Evolutionary conservation across 2,329 filamentous ascomycete genomes (phyloP), one percentile per base, ranked within the genome.

Genomic region (Colletotrichum cereale): DNA sequence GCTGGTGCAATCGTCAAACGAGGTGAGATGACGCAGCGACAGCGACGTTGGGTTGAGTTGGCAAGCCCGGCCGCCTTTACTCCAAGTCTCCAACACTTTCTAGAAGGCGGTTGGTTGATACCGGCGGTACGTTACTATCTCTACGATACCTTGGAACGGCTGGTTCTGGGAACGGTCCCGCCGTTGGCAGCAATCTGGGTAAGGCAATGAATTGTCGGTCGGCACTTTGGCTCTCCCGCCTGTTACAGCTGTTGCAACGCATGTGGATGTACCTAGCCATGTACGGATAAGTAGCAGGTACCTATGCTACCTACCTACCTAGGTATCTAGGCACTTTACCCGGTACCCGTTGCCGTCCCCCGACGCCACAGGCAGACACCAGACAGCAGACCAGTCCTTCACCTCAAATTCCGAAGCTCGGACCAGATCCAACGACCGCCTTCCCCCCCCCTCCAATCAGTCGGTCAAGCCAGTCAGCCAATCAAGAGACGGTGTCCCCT

Each of bases 21-120:
- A 44, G 56, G 66, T 44, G 38, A 34, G 66, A 72, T 72, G 65
- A 72, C 69, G 65, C 67, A 69, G 65, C 47, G 26, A 24, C 60
- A 62, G 26, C 56, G 64, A 47, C 21, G 48, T 40, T 57, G 34
- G 34, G 65, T 55, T 52, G 42, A 44, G 65, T 34, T 58, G 42
- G 29, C 36, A 67, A 62, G 42, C 61, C 42, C 50, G 44, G 57
- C 21, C 16, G n/a, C 36, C 60, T 62, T 36, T 38, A 21, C 34
- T 56, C 53, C 34, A 48, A 65, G 40, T 50, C 21, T 62, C 42
- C n/a, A 50, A 50, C n/a, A 34, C 47, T 26, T 50, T 38, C 24
- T 34, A 26, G 44, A 50, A 38, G 36, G 48, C 12, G 38, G 24
- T 42, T 26, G n/a, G 34, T 40, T 18, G n/a, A 16, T 42, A 24